A percentile compares a stretch with the other conserved stretches of the same genome.
Conservation (phyloP, 257 asterid genomes). For the Orobanche coerulescens region DNA sequence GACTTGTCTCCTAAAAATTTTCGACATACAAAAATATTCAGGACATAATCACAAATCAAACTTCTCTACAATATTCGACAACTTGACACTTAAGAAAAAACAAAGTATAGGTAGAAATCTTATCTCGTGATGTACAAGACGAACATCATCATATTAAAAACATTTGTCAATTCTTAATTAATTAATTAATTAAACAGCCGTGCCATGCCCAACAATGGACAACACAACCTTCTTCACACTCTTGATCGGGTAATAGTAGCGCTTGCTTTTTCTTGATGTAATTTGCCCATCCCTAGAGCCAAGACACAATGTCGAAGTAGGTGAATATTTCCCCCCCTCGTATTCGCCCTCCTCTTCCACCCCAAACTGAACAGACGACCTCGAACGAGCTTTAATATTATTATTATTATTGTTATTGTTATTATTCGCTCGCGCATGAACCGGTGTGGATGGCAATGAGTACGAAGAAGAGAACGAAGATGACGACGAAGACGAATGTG, state of each 20-base stretch:
- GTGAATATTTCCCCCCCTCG: constrained; percentile 18
- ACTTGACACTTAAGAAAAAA: background rate
- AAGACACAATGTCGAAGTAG: constrained; percentile 35
- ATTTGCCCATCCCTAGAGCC: constrained; percentile 18
- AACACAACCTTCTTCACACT: constrained; percentile 35
- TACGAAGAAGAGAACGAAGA: constrained; percentile 28
- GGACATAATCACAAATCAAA: constrained; percentile 12
- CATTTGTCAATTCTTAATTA: background rate
- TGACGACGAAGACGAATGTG: constrained; percentile 20
- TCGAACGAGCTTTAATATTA: constrained; percentile 15
- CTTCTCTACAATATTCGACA: background rate
- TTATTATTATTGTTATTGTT: background rate
- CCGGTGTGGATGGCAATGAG: constrained; percentile 38
- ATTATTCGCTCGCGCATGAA: background rate
- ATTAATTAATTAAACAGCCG: constrained; percentile 9
- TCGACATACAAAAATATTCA: constrained; percentile 11
- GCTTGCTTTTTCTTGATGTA: constrained; percentile 18
- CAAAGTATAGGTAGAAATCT: background rate
- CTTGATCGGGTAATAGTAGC: constrained; percentile 20
- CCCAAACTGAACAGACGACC: constrained; percentile 19
- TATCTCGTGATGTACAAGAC: constrained; percentile 23
- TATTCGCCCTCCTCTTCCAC: constrained; percentile 19
- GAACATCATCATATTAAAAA: constrained; percentile 5
- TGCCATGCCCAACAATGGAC: constrained; percentile 30
- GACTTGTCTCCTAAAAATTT: constrained; percentile 18